Evolutionary conservation across 768 basidiomycete genomes (phyloP).

Genomic region (Amyloporia xantha): DNA sequence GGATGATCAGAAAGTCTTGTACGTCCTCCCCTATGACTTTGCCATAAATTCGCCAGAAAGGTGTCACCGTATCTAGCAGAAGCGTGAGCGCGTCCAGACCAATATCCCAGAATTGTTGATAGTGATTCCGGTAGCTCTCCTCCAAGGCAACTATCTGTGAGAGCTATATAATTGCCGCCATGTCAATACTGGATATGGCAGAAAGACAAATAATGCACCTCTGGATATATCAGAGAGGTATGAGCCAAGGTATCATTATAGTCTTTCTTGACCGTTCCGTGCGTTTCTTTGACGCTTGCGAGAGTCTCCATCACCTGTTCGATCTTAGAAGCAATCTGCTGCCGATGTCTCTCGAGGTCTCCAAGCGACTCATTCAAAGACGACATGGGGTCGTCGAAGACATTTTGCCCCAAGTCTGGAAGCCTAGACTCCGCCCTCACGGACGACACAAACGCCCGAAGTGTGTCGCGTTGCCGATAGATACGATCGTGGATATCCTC

Average conservation of each 20-base stretch:
- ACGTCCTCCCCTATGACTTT: conserved; percentile 77
- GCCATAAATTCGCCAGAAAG: conserved; percentile 77
- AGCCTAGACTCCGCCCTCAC: conserved; percentile 35
- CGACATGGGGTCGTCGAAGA: conserved; percentile 50
- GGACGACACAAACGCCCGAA: conserved; percentile 18
- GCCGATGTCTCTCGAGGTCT: conserved; percentile 40
- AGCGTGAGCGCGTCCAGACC: conserved; percentile 75
- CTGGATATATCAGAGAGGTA: conserved; percentile 73
- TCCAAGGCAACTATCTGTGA: conserved; percentile 65
- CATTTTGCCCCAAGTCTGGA: conserved; percentile 21
- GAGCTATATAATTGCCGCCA: conserved; percentile 35
- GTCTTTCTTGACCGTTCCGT: conserved; percentile 50
- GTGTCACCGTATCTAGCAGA: conserved; percentile 68
- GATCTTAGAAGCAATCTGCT: conserved; percentile 39
- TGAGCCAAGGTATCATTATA: conserved; percentile 61
- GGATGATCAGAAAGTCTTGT: conserved; percentile 75
- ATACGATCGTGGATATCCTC: conserved; percentile 69
- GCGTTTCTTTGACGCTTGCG: conserved; percentile 46
- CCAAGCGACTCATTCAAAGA: conserved; percentile 44
- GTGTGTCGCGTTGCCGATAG: conserved; percentile 45
- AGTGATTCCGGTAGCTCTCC: conserved; percentile 74
- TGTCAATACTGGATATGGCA: background rate
- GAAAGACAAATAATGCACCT: conserved; percentile 37
- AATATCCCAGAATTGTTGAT: conserved; percentile 77
- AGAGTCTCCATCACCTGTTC: conserved; percentile 44